Conservation (phyloP, 2,329 filamentous ascomycete species). For the Clathrospora elynae region DNA sequence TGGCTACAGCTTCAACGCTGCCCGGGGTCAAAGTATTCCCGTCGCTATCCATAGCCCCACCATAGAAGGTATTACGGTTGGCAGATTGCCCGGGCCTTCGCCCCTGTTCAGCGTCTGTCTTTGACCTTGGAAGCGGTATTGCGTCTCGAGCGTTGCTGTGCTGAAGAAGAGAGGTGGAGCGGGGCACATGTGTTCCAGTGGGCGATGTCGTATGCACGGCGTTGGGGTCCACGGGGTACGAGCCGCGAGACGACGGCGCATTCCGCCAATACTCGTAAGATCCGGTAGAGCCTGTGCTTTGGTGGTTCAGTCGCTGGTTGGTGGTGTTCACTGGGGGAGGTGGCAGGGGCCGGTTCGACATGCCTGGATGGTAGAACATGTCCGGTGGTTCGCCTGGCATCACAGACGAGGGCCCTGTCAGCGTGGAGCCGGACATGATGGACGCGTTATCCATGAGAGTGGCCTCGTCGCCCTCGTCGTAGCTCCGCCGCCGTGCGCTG, state of each 20-base stretch:
- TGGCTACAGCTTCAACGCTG: slow-evolving; percentile 60
- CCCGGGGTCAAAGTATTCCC: slow-evolving; percentile 62
- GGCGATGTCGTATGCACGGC: slow-evolving; percentile 42
- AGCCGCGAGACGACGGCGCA: slow-evolving; percentile 36
- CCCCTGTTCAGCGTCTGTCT: slow-evolving; percentile 83
- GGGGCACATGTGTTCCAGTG: slow-evolving; percentile 40
- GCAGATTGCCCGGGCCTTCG: slow-evolving; percentile 49
- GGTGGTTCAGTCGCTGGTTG: slow-evolving; percentile 51
- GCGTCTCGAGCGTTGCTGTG: slow-evolving; percentile 81
- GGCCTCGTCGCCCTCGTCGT: slow-evolving; percentile 88
- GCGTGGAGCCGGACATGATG: slow-evolving; percentile 31
- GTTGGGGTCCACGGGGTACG: slow-evolving; percentile 42
- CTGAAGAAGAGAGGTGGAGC: slow-evolving; percentile 70
- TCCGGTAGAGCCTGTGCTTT: slow-evolving; percentile 38
- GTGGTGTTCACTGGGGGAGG: slow-evolving; percentile 66
- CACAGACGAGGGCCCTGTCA: slow-evolving; percentile 36
- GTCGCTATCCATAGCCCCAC: slow-evolving; percentile 45
- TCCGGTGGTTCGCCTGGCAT: slow-evolving; percentile 72
- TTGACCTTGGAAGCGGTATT: slow-evolving; percentile 83
- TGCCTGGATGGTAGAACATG: slow-evolving; percentile 90
- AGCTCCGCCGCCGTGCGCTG: slow-evolving; percentile 74
- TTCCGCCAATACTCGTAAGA: slow-evolving; percentile 56
- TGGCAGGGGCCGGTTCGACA: slow-evolving; percentile 65
- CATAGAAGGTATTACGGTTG: slow-evolving; percentile 45
- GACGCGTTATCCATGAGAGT: slow-evolving; percentile 49